Percentiles rank a stretch among this genome's conserved stretches.
phyloP scores from a whole-genome alignment of 169 alveolate species.

The Babesia gibsoni region DNA sequence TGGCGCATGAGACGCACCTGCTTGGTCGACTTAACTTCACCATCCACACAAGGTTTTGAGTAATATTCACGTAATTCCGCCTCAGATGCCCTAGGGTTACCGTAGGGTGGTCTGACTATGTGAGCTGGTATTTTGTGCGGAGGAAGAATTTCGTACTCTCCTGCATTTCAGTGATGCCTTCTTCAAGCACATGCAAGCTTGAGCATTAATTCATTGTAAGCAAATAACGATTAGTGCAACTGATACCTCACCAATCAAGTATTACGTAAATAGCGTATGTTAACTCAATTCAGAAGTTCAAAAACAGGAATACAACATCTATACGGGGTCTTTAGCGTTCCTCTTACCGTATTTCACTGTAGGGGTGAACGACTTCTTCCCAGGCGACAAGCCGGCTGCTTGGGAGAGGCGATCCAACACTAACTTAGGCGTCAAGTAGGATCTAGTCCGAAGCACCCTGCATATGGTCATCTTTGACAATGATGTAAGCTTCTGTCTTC shows the following conservation, averaged over 20 bases:
- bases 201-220: no score
- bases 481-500: no score
- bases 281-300: no score
- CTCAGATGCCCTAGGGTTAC: constrained; percentile 18
- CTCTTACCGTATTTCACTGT: constrained; percentile 33
- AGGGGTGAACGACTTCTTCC: constrained; percentile 9
- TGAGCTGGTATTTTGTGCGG: constrained; percentile 63
- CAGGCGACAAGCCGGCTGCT: not conserved
- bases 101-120: constrained; percentile 66
- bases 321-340: not conserved
- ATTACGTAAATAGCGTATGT: no score
- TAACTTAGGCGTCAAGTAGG: constrained; percentile 50
- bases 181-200: no score
- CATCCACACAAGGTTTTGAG: constrained; percentile 14
- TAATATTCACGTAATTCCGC: constrained; percentile 38
- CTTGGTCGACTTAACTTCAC: constrained; percentile 67
- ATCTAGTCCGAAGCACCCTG: not conserved
- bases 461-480: not conserved
- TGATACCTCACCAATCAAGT: no score
- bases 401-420: constrained; percentile 23
- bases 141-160: constrained; percentile 64
- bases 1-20: constrained; percentile 62
- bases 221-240: no score
- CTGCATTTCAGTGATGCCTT: constrained; percentile 9
- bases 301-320: no score